Evolutionary conservation across 2,329 filamentous ascomycete genomes (phyloP).

Genomic region (Aspergillus aculeatinus): DNA sequence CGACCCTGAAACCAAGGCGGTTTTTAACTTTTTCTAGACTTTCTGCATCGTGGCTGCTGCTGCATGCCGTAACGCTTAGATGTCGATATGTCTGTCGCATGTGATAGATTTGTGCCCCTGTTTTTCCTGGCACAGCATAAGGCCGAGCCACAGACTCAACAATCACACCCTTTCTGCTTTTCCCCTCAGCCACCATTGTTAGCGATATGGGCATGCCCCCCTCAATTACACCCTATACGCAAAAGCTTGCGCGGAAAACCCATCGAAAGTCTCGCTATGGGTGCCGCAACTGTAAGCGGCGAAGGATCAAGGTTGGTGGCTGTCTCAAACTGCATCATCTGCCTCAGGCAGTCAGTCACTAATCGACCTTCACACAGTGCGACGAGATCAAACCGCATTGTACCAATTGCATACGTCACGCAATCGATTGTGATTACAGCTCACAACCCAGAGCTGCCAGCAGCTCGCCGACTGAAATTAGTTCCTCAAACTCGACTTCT

Average conservation of each 20-base stretch:
- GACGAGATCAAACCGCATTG: constrained; percentile 15
- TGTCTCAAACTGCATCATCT: background rate
- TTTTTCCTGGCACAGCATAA: too few relatives aligned
- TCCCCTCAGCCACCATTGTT: too few relatives aligned
- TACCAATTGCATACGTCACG: constrained; percentile 14
- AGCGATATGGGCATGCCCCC: too few relatives aligned
- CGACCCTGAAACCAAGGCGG: too few relatives aligned
- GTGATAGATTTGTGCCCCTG: too few relatives aligned
- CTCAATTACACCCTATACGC: background rate
- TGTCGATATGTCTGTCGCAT: too few relatives aligned
- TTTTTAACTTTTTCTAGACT: too few relatives aligned
- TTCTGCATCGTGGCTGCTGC: too few relatives aligned
- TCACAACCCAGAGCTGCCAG: background rate
- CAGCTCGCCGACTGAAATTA: background rate
- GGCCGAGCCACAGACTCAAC: too few relatives aligned
- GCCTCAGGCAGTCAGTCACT: too few relatives aligned
- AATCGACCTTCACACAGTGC: constrained; percentile 2
- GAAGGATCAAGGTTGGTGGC: constrained; percentile 15
- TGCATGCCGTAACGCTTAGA: too few relatives aligned
- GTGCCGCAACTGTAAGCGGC: constrained; percentile 15
- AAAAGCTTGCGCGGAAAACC: constrained; percentile 6
- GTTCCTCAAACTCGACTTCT: background rate
- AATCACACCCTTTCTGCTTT: too few relatives aligned
- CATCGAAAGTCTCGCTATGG: constrained; percentile 17
- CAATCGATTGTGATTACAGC: constrained; percentile 11